Evolutionary conservation across 2,329 filamentous ascomycete genomes (phyloP), one percentile per base, ranked within the genome.

Genomic region (Trichoderma breve): DNA sequence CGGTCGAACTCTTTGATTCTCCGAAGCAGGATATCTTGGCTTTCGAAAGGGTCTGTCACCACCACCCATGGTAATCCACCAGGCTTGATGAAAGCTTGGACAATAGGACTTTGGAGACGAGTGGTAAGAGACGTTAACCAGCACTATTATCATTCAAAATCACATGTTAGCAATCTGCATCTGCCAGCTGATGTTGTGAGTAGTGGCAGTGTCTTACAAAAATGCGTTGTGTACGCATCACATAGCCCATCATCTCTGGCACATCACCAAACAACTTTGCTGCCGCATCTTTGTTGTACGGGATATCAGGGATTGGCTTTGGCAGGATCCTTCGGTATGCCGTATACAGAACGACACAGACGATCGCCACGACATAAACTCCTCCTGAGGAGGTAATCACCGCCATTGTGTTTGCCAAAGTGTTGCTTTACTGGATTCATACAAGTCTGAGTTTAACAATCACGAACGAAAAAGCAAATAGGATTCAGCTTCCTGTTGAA

Each of bases 1-100:
- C 66, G 66, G 66, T 69, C 53, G 28, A 69, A 58, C 24, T 61
- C 51, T 18, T 69, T 69, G n/a, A 58, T 69, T 61, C 66, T 58
- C 34, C 66, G 53, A 69, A 58, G 57, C 53, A 69, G 66, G 53
- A 69, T 58, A 51, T 69, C 66, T 34, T 69, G 66, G 53, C 53
- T 61, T 34, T 69, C 66, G 66, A 58, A 61, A 61, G 57, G 57
- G 57, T 69, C 66, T 11, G 66, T 43, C 34, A 69, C 57, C 53
- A 69, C 66, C 15, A 69, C 66, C 53, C 53, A 58, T 47, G 66
- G 66, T 24, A 58, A 12, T 43, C 53, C 53, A 21, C 53, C 53
- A 24, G 66, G 66, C 53, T 61, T 61, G 34, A 61, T 58, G 53
- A 69, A 69, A 30, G 57, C 53, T 53, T 69, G 66, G 53, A 61